These are phyloP conservation scores for Tubosaeta sp. DNA, from an alignment of 768 basidiomycete genomes.

Conservation along the genomic window DNA sequence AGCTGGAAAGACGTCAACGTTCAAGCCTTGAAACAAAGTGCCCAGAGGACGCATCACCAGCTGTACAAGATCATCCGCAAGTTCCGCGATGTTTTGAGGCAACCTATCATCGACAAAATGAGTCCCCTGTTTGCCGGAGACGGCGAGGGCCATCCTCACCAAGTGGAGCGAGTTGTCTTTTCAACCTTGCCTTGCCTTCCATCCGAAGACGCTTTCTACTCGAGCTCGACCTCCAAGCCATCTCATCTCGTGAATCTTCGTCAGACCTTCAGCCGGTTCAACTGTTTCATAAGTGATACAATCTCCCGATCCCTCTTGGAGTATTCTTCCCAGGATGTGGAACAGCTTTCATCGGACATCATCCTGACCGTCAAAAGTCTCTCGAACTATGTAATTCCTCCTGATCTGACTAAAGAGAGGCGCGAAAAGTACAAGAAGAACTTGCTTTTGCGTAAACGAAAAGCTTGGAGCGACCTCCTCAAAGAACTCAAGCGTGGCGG, in stretches of 20 bases:
- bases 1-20: conserved; percentile 99
- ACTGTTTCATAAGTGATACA: conserved; percentile 37
- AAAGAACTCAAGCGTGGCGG: conserved; percentile 84
- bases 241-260: conserved; percentile 46
- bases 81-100: conserved; percentile 84
- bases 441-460: conserved; percentile 76
- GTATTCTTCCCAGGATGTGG: conserved; percentile 40
- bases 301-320: conserved; percentile 42
- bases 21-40: conserved; percentile 87
- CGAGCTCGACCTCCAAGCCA: conserved; percentile 9
- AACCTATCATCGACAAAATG: conserved; percentile 52
- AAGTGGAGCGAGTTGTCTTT: conserved; percentile 11
- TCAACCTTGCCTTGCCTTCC: not conserved
- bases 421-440: conserved; percentile 66
- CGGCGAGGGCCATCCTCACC: conserved; percentile 27
- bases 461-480: conserved; percentile 86
- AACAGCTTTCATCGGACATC: conserved; percentile 58
- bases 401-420: conserved; percentile 41
- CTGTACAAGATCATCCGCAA: conserved; percentile 88
- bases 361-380: conserved; percentile 60
- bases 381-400: conserved; percentile 40
- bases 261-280: conserved; percentile 50
- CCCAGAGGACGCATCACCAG: conserved; percentile 84
- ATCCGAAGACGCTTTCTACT: not conserved
- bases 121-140: conserved; percentile 34